Evolutionary conservation across 2,329 filamentous ascomycete species (phyloP), one percentile per base, ranked within the genome.

Genomic region (Hypoxylon sp.): DNA sequence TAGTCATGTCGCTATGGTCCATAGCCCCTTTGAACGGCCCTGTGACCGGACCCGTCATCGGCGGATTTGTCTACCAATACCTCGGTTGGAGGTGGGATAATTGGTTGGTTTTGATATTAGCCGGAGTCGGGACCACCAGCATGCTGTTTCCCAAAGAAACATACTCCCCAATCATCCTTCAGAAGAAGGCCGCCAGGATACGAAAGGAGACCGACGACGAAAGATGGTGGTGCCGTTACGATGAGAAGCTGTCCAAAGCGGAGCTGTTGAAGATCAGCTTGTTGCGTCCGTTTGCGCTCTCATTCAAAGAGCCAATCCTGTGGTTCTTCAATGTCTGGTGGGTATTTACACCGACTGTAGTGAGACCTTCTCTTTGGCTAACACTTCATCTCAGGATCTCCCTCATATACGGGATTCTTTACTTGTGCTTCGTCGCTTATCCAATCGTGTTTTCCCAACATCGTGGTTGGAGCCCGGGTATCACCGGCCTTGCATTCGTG

Each of bases 381-480:
- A 63, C 31, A 0, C 13, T 60, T 7, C 5, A 33, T 33, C 6
- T 50, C 48, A 91, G 90, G 82, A 92, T 95, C 77, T 95, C 92
- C 0, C 83, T 97, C 42, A 89, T 97, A 37, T 97, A 97, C 78
- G 92, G 90, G 17, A 94, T 97, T 44, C 84, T 98, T 1, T 96
- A 96, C 76, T 89, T 97, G 33, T 97, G 93, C 80, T 97, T 97
- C 82, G 91, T 97, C 14, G 93, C 93, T 11, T 97, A 97, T 78
- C 94, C 94, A 0, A 91, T 97, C 66, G 91, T 97, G 64, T 97
- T 96, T 80, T 84, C 85, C 10, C 84, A 91, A 44, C 78, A 87
- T 64, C 91, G 95, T 17, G 93, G 93, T 67, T 98, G 94, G 95
- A 85, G 85, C 1, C 84, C 91, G 0, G 90, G 92, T 0, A 80